phyloP scores from a whole-genome alignment of 495 filamentous ascomycete species.

The Chlorociboria aeruginascens region DNA sequence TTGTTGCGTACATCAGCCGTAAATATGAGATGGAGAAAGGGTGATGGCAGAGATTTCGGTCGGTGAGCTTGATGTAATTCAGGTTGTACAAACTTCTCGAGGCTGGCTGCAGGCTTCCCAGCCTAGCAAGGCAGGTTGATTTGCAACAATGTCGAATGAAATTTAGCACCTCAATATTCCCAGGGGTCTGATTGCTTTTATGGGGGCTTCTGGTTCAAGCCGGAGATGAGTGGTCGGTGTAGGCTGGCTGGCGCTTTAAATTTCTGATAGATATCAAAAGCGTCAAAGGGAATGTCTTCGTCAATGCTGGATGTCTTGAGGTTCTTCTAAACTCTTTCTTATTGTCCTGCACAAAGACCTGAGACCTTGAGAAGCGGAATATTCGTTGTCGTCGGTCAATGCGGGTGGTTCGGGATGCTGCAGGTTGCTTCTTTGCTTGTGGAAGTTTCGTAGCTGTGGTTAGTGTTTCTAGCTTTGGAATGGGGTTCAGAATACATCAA shows the following conservation, averaged over 20 bases:
- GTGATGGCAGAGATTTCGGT: neutral
- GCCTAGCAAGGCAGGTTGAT: conserved; percentile 5
- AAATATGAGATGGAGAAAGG: conserved; percentile 7
- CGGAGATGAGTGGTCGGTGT: conserved; percentile 6
- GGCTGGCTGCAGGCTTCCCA: conserved; percentile 20
- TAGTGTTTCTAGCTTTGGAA: neutral
- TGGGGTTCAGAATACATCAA: neutral
- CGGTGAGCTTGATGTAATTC: neutral
- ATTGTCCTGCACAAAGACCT: conserved; percentile 17
- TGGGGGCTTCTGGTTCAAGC: conserved; percentile 11
- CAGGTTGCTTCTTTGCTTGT: conserved; percentile 13
- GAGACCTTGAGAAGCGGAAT: conserved; percentile 13
- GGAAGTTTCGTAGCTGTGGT: conserved; percentile 2
- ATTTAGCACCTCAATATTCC: neutral
- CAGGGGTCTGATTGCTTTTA: conserved; percentile 1
- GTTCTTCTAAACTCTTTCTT: conserved; percentile 11
- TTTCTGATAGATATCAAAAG: conserved; percentile 1
- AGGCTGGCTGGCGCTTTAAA: conserved; percentile 2
- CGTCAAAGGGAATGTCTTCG: conserved; percentile 12
- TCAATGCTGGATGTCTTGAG: conserved; percentile 12
- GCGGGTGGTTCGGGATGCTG: conserved; percentile 21
- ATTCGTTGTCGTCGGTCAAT: conserved; percentile 16
- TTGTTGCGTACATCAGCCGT: conserved; percentile 9
- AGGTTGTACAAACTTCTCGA: conserved; percentile 8
- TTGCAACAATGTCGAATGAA: neutral